These are phyloP conservation scores for Cryptococcus floricola DNA, from an alignment of 1,284 basidiomycete species.

Conservation along the genomic window DNA sequence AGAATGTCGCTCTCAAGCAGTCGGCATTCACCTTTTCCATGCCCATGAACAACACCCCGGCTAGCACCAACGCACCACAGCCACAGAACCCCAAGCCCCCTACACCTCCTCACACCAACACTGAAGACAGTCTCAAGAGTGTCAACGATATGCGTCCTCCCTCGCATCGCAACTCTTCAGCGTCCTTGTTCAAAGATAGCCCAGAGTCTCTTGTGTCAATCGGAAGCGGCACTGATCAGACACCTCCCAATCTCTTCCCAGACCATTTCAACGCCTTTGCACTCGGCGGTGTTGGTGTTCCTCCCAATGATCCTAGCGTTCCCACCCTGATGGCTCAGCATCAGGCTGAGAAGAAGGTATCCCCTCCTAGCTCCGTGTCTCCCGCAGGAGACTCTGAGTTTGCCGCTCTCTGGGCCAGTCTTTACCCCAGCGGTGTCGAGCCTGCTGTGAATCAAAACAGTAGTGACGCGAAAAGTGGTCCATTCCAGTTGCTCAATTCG, in stretches of 20 bases:
- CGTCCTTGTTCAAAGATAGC: constrained; percentile 12
- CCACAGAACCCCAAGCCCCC: constrained; percentile 33
- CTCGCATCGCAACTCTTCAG: constrained; percentile 18
- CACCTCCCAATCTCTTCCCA: constrained; percentile 15
- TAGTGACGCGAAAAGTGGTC: background rate
- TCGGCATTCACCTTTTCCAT: constrained; percentile 48
- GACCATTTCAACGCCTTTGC: constrained; percentile 20
- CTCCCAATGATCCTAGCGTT: background rate
- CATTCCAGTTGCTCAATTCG: constrained; percentile 31
- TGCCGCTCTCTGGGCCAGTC: constrained; percentile 42
- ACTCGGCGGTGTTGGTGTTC: constrained; percentile 1
- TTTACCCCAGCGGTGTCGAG: constrained; percentile 34
- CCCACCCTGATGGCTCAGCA: background rate
- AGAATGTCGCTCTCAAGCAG: constrained; percentile 48
- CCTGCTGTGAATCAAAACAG: constrained; percentile 1
- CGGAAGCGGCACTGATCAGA: constrained; percentile 11
- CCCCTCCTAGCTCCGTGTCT: background rate
- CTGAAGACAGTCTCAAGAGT: constrained; percentile 31
- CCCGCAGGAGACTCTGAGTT: constrained; percentile 27
- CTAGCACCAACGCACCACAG: constrained; percentile 1
- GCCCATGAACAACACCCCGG: constrained; percentile 30
- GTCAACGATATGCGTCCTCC: constrained; percentile 29
- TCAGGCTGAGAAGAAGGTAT: background rate
- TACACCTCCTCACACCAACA: constrained; percentile 32
- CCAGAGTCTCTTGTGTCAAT: constrained; percentile 36